Conservation (phyloP, 2,329 filamentous ascomycete species). For the Aspergillus chevalieri region DNA sequence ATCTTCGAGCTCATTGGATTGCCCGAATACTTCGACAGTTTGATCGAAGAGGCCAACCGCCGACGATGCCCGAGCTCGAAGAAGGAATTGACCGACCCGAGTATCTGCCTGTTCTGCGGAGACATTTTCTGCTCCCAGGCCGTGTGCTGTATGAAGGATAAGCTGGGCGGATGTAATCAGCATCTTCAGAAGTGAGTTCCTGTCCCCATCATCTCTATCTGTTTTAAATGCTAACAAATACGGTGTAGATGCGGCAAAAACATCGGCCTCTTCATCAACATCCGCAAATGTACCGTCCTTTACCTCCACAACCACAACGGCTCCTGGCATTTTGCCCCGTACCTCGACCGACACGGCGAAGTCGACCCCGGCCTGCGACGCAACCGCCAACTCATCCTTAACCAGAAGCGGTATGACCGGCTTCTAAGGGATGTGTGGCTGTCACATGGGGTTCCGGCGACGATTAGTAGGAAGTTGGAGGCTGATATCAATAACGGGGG, state of each 20-base stretch:
- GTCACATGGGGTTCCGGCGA: constrained; percentile 76
- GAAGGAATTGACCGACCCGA: constrained; percentile 84
- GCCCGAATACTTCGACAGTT: constrained; percentile 81
- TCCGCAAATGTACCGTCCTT: constrained; percentile 88
- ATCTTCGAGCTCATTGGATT: constrained; percentile 93
- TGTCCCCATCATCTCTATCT: background rate
- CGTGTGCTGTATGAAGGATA: constrained; percentile 71
- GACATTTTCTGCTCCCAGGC: constrained; percentile 96
- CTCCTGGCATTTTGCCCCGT: constrained; percentile 80
- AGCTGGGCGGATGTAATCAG: constrained; percentile 79
- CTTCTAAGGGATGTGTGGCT: constrained; percentile 82
- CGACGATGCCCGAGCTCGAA: constrained; percentile 80
- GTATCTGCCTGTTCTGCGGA: constrained; percentile 88
- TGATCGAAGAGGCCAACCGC: constrained; percentile 87
- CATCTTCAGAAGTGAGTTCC: constrained; percentile 71
- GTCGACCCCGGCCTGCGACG: constrained; percentile 84
- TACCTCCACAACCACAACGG: constrained; percentile 78
- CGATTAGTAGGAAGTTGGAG: constrained; percentile 84
- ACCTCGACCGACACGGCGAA: constrained; percentile 93
- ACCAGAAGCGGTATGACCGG: constrained; percentile 88
- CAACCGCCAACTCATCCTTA: constrained; percentile 82
- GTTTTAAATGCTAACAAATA: constrained; percentile 8
- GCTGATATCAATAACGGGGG: constrained; percentile 95
- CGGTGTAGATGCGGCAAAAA: constrained; percentile 70
- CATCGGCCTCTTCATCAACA: constrained; percentile 91